Percentiles rank a stretch among this genome's conserved stretches.
phyloP scores from a whole-genome alignment of 148 eudicot genomes.

The Agrostemma githago region DNA sequence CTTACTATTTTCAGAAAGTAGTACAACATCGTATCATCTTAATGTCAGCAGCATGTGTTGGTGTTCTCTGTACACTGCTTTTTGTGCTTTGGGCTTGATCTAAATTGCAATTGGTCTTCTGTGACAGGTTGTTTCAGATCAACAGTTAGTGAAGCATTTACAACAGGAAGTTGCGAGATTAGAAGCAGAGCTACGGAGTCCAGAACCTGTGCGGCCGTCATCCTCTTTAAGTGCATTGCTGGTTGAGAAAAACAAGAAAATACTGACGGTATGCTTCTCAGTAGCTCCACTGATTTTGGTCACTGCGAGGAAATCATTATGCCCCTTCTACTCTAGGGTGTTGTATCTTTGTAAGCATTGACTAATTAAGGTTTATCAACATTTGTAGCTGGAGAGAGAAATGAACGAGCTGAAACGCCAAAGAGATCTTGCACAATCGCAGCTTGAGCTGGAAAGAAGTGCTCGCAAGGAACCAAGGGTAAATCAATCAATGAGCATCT shows the following conservation, averaged over 20 bases:
- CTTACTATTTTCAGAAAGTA: slow-evolving; percentile 4
- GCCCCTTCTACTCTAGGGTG: not conserved
- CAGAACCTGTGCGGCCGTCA: slow-evolving; percentile 56
- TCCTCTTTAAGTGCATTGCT: slow-evolving; percentile 53
- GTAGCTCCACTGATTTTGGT: not conserved
- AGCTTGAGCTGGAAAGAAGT: slow-evolving; percentile 74
- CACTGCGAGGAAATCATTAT: not conserved
- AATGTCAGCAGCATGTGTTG: slow-evolving; percentile 7
- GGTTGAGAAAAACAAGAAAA: slow-evolving; percentile 67
- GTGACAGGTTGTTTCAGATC: slow-evolving; percentile 71
- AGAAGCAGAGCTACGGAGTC: slow-evolving; percentile 85
- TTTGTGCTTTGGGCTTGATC: not conserved
- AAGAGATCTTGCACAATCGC: slow-evolving; percentile 62
- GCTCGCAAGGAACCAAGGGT: slow-evolving; percentile 72
- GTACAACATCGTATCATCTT: not conserved
- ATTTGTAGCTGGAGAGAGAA: slow-evolving; percentile 79
- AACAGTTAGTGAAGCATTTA: slow-evolving; percentile 75
- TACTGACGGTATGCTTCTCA: slow-evolving; percentile 61
- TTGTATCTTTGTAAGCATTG: not conserved
- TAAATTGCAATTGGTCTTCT: slow-evolving; percentile 7
- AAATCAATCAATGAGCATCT: slow-evolving; percentile 8
- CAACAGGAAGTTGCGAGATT: slow-evolving; percentile 92
- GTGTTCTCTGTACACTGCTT: slow-evolving; percentile 1
- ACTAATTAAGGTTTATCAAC: slow-evolving; percentile 12
- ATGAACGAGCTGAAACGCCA: slow-evolving; percentile 81